These are phyloP conservation scores for Saccharomycopsis fibuligera DNA, from an alignment of 805 yeast species.

Conservation along the genomic window DNA sequence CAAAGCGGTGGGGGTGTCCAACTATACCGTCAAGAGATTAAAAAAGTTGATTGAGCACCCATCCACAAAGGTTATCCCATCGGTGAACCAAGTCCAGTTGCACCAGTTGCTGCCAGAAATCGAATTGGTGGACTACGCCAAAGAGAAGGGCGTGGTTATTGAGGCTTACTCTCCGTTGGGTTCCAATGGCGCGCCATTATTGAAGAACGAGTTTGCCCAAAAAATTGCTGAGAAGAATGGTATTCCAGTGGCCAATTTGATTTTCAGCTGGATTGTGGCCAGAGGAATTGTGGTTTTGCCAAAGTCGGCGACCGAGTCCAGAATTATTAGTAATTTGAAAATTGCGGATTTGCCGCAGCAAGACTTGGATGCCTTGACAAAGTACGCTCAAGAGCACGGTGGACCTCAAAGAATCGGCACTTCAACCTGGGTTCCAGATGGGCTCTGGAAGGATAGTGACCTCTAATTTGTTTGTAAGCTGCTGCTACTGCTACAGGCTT, in stretches of 20 bases:
- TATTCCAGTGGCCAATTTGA: conserved; percentile 36
- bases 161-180: conserved; percentile 81
- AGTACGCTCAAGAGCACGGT: background rate
- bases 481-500: too few relatives aligned
- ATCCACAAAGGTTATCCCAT: conserved; percentile 50
- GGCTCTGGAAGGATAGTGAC: too few relatives aligned
- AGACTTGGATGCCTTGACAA: conserved; percentile 26
- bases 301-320: conserved; percentile 62
- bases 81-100: conserved; percentile 64
- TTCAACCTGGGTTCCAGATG: too few relatives aligned
- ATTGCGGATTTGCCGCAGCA: conserved; percentile 33
- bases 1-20: conserved; percentile 70
- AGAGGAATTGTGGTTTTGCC: conserved; percentile 50
- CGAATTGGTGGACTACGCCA: conserved; percentile 47
- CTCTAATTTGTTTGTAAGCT: too few relatives aligned
- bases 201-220: conserved; percentile 36
- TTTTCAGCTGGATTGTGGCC: conserved; percentile 41
- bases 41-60: conserved; percentile 36
- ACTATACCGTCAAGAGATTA: conserved; percentile 50
- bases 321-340: conserved; percentile 42
- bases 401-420: too few relatives aligned
- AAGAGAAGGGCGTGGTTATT: conserved; percentile 44
- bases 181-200: conserved; percentile 42
- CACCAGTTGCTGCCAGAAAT: conserved; percentile 68
- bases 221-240: conserved; percentile 38